phyloP scores from a whole-genome alignment of 768 basidiomycete genomes.

The Suillus tomentosus region DNA sequence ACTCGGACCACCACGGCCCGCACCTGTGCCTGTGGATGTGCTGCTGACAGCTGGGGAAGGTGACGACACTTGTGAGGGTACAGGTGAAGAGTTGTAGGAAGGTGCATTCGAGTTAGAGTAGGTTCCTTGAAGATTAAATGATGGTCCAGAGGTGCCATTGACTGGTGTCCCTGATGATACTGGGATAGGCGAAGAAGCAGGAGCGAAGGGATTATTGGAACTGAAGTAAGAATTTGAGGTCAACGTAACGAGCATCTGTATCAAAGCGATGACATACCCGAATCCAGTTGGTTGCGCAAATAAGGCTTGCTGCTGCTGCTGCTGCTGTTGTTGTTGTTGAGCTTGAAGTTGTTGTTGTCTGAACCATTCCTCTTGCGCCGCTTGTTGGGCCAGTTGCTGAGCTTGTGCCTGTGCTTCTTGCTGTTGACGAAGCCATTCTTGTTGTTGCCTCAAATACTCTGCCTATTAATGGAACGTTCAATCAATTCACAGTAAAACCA shows the following conservation, averaged over 20 bases:
- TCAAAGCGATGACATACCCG: slow-evolving; percentile 46
- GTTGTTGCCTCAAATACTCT: slow-evolving; percentile 52
- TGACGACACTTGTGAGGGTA: slow-evolving; percentile 44
- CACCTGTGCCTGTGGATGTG: slow-evolving; percentile 18
- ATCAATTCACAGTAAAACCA: neutral
- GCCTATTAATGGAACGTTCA: slow-evolving; percentile 30
- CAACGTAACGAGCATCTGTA: slow-evolving; percentile 6
- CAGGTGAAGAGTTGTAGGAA: slow-evolving; percentile 38
- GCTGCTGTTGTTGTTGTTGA: slow-evolving; percentile 45
- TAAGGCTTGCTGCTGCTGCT: slow-evolving; percentile 41
- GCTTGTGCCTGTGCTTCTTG: slow-evolving; percentile 44
- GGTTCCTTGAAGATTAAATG: slow-evolving; percentile 72
- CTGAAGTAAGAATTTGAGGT: slow-evolving; percentile 44
- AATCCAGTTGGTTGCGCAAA: slow-evolving; percentile 74
- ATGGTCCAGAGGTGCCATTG: slow-evolving; percentile 41
- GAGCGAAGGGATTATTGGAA: slow-evolving; percentile 95
- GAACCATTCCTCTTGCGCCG: slow-evolving; percentile 57
- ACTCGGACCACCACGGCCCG: slow-evolving; percentile 30
- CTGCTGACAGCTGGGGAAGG: slow-evolving; percentile 36
- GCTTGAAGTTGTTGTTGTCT: slow-evolving; percentile 60
- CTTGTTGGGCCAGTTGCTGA: slow-evolving; percentile 41
- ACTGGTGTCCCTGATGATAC: slow-evolving; percentile 35
- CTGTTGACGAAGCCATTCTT: slow-evolving; percentile 75
- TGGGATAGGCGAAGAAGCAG: slow-evolving; percentile 33
- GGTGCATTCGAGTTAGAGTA: slow-evolving; percentile 49